phyloP scores from a whole-genome alignment of 2,329 filamentous ascomycete genomes.

The Chrysosporium queenslandicum region DNA sequence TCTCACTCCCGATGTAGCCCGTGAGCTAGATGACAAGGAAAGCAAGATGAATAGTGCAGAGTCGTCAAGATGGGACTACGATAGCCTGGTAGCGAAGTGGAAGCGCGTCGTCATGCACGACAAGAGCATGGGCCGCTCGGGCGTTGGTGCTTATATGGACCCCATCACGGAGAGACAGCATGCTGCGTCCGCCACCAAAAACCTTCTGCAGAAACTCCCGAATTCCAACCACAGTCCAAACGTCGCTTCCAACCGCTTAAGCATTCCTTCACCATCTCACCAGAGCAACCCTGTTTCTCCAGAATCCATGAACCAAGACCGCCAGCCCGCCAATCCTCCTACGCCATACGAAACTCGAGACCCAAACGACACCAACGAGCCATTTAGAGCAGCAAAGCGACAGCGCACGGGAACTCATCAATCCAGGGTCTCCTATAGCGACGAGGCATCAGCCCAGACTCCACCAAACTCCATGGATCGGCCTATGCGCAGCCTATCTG shows the following conservation, averaged over 20 bases:
- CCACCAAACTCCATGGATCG: slow-evolving; percentile 6
- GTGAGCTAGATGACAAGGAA: slow-evolving; percentile 29
- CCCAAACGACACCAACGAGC: slow-evolving; percentile 11
- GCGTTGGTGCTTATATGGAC: slow-evolving; percentile 11
- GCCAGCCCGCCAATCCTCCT: background rate
- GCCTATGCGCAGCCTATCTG: background rate
- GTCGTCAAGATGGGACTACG: slow-evolving; percentile 39
- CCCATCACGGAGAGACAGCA: slow-evolving; percentile 2
- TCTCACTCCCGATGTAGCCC: slow-evolving; percentile 30
- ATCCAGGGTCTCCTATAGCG: background rate
- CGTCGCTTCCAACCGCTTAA: slow-evolving; percentile 4
- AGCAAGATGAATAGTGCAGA: slow-evolving; percentile 27
- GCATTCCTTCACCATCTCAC: slow-evolving; percentile 8
- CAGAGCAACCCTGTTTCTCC: slow-evolving; percentile 11
- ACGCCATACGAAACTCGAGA: slow-evolving; percentile 15
- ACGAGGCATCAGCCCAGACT: slow-evolving; percentile 6
- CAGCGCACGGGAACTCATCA: slow-evolving; percentile 11
- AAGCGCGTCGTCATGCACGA: slow-evolving; percentile 40
- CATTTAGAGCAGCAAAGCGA: slow-evolving; percentile 15
- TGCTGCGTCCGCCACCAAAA: slow-evolving; percentile 2
- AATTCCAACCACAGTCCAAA: background rate
- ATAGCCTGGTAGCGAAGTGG: slow-evolving; percentile 41
- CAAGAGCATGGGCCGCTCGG: slow-evolving; percentile 32
- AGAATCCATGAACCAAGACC: slow-evolving; percentile 4
- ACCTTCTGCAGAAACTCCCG: slow-evolving; percentile 4